Conservation (phyloP, 2,329 filamentous ascomycete genomes). For the Periconia digitata region DNA sequence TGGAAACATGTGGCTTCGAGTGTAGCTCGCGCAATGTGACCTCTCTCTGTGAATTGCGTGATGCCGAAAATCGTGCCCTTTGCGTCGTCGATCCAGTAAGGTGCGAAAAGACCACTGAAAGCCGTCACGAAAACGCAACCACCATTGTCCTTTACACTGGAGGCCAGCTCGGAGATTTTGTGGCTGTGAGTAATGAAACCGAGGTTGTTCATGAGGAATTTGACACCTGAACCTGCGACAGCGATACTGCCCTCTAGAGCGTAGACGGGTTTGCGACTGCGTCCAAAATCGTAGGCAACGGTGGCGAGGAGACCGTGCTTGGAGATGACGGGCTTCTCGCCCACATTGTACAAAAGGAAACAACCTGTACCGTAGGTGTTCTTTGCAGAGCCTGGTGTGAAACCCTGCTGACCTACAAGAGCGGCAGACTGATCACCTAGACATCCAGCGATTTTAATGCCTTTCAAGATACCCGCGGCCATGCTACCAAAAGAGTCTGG, state of each 20-base stretch:
- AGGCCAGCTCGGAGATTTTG: constrained; percentile 66
- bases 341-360: constrained; percentile 88
- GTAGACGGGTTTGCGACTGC: constrained; percentile 68
- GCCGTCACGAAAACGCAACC: constrained; percentile 86
- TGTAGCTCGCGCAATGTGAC: constrained; percentile 85
- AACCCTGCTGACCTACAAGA: constrained; percentile 82
- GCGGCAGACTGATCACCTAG: constrained; percentile 86
- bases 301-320: constrained; percentile 82
- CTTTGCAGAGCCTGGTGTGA: constrained; percentile 79
- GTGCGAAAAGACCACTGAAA: constrained; percentile 87
- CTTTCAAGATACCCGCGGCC: constrained; percentile 65
- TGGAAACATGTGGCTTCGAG: constrained; percentile 92
- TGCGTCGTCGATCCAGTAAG: constrained; percentile 93
- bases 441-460: constrained; percentile 76
- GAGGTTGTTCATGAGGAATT: constrained; percentile 66
- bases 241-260: constrained; percentile 83
- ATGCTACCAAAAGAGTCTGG: constrained; percentile 71
- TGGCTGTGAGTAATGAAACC: constrained; percentile 63
- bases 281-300: constrained; percentile 81
- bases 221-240: constrained; percentile 78
- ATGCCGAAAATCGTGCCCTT: constrained; percentile 83
- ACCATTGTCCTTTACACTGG: constrained; percentile 71
- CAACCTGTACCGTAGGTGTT: constrained; percentile 91
- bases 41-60: constrained; percentile 80
- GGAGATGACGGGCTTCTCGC: constrained; percentile 81